These are phyloP conservation scores for Morella rubra DNA, from an alignment of 306 rosid genomes.

Conservation along the genomic window DNA sequence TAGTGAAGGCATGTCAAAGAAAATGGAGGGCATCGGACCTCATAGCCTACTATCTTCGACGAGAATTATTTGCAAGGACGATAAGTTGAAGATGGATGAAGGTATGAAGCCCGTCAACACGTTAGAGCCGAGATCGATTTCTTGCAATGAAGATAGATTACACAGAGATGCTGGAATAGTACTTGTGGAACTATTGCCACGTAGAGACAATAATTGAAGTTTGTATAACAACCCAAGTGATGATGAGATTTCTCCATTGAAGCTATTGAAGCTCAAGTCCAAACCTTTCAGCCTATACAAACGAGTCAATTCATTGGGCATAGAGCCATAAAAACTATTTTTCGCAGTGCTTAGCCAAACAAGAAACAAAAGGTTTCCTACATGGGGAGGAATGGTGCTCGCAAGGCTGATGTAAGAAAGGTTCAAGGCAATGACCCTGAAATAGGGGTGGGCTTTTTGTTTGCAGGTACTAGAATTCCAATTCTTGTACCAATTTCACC, in stretches of 20 bases:
- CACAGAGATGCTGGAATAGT: neutral
- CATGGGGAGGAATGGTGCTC: neutral
- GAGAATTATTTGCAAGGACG: too few relatives aligned
- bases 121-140: neutral
- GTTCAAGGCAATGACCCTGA: neutral
- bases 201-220: neutral
- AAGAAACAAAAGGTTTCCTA: neutral
- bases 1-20: conserved; percentile 27
- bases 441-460: too few relatives aligned
- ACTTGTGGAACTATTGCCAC: neutral
- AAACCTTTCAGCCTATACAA: neutral
- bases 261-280: neutral
- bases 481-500: too few relatives aligned
- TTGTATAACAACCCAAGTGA: too few relatives aligned
- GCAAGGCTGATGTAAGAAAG: neutral
- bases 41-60: neutral
- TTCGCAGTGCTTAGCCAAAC: neutral
- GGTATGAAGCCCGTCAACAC: neutral
- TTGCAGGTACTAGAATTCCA: too few relatives aligned
- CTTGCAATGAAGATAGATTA: neutral
- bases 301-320: neutral
- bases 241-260: neutral
- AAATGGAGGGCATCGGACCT: conserved; percentile 4
- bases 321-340: neutral
- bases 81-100: neutral